These are phyloP conservation scores for Henckelia pumila DNA, from an alignment of 257 asterid genomes.

Conservation along the genomic window DNA sequence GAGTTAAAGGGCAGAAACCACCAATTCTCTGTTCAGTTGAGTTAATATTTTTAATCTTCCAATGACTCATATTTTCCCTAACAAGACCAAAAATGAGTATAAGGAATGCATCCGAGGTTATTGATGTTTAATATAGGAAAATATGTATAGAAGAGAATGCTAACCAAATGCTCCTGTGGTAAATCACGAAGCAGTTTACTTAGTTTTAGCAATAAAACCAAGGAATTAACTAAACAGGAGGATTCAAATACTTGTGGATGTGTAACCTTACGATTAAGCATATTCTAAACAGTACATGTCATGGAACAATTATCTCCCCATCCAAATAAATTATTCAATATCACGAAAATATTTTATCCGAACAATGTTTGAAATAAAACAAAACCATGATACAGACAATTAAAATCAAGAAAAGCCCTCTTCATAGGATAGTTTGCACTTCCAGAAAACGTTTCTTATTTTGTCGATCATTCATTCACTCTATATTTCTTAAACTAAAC, in stretches of 20 bases:
- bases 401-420: constrained; percentile 1
- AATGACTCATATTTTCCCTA: constrained; percentile 83
- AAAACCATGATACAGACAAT: background rate
- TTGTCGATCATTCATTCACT: background rate
- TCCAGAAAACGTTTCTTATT: constrained; percentile 7
- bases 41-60: constrained; percentile 84
- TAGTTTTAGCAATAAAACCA: constrained; percentile 18
- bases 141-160: constrained; percentile 9
- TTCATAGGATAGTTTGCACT: constrained; percentile 5
- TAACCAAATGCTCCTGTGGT: constrained; percentile 4
- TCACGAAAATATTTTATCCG: too few relatives aligned
- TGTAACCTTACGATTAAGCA: background rate
- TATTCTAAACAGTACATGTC: background rate
- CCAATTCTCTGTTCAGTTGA: constrained; percentile 81
- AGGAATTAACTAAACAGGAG: background rate
- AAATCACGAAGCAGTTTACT: constrained; percentile 6
- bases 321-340: background rate
- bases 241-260: background rate
- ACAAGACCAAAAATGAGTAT: constrained; percentile 1
- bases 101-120: constrained; percentile 19
- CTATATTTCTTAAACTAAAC: background rate
- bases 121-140: background rate
- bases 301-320: constrained; percentile 2
- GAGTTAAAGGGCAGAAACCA: constrained; percentile 93
- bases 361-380: background rate